Evolutionary conservation across 1,284 basidiomycete species (phyloP).

Genomic region (Sporisorium iseilematis-ciliati): DNA sequence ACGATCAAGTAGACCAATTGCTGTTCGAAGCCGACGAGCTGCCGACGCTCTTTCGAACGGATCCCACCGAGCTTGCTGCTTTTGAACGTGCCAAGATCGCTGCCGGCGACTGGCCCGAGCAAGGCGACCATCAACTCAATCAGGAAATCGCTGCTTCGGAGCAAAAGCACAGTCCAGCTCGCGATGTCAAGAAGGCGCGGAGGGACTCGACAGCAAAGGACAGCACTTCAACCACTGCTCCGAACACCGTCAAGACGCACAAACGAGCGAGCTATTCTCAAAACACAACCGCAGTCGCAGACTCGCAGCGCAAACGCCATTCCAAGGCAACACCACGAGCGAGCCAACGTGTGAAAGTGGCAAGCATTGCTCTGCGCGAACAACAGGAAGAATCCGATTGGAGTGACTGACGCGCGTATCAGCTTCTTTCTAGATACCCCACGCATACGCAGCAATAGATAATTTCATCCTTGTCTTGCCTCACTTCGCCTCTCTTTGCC

Average conservation of each 20-base stretch:
- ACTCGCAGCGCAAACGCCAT: background rate
- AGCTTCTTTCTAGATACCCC: background rate
- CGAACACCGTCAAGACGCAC: background rate
- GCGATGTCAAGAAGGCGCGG: background rate
- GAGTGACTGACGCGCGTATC: slow-evolving; percentile 23
- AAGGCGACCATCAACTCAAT: slow-evolving; percentile 4
- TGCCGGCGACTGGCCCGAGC: slow-evolving; percentile 27
- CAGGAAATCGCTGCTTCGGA: slow-evolving; percentile 10
- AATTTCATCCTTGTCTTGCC: background rate
- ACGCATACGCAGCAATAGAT: too few species aligned
- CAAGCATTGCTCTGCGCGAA: slow-evolving; percentile 13
- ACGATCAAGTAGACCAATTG: slow-evolving; percentile 35
- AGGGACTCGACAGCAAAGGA: background rate
- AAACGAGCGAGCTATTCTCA: slow-evolving; percentile 1
- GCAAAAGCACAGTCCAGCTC: background rate
- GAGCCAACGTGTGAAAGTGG: background rate
- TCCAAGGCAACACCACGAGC: background rate
- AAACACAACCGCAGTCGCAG: background rate
- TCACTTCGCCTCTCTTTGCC: too few species aligned
- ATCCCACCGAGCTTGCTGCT: slow-evolving; percentile 17
- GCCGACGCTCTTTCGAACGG: slow-evolving; percentile 21
- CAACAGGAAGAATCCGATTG: slow-evolving; percentile 44
- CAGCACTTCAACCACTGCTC: background rate
- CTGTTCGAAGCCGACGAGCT: slow-evolving; percentile 37
- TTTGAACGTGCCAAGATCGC: slow-evolving; percentile 28